Evolutionary conservation across 345 rosid species (phyloP).

Genomic region (Populus pruinosa): DNA sequence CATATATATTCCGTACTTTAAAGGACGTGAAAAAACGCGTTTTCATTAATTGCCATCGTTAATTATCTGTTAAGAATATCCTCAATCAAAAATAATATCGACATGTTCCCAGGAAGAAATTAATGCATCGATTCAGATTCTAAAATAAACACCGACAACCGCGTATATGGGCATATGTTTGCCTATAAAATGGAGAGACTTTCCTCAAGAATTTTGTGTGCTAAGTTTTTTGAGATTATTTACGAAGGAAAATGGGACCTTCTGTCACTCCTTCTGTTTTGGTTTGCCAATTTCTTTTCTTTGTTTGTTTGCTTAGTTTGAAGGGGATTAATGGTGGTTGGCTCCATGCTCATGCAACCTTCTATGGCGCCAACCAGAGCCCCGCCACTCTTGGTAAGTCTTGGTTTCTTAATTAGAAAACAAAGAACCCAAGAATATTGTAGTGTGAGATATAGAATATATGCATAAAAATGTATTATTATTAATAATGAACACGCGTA

Average conservation of each 20-base stretch:
- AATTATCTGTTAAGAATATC: too few relatives aligned
- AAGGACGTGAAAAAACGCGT: constrained; percentile 6
- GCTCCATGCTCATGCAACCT: constrained; percentile 68
- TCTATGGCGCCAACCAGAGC: constrained; percentile 66
- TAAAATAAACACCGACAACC: constrained; percentile 34
- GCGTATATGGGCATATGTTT: not conserved
- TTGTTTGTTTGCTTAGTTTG: not conserved
- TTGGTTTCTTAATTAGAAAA: too few relatives aligned
- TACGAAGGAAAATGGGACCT: constrained; percentile 6
- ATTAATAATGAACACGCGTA: too few relatives aligned
- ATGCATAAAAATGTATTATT: too few relatives aligned
- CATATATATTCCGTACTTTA: constrained; percentile 8
- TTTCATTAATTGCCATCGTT: not conserved
- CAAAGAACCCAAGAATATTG: too few relatives aligned
- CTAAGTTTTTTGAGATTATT: not conserved
- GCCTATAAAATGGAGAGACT: constrained; percentile 8
- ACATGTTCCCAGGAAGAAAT: not conserved
- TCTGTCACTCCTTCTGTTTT: not conserved
- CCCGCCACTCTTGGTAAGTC: constrained; percentile 68
- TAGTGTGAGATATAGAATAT: too few relatives aligned
- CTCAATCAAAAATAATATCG: too few relatives aligned
- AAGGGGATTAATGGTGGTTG: constrained; percentile 34
- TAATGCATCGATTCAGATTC: not conserved
- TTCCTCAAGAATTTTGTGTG: not conserved
- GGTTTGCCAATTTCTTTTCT: constrained; percentile 13